These are phyloP conservation scores for Furcasterigmium furcatum DNA, from an alignment of 2,329 filamentous ascomycete genomes.

Conservation along the genomic window DNA sequence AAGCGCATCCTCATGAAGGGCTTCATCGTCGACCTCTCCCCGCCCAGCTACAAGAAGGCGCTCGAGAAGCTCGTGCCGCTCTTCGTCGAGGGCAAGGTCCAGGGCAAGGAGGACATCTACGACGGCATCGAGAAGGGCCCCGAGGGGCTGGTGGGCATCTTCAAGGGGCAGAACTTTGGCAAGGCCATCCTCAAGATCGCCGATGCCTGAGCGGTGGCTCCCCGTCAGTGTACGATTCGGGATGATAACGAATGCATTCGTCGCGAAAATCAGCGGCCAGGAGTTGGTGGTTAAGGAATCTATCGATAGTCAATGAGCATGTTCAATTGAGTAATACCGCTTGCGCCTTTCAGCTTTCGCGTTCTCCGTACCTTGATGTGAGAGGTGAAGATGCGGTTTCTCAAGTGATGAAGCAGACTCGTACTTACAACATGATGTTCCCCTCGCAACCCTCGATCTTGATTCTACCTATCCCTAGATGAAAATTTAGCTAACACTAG, in stretches of 20 bases:
- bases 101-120: slow-evolving; percentile 65
- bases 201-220: slow-evolving; percentile 5
- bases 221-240: background rate
- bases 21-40: slow-evolving; percentile 74
- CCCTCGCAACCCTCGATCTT: no score
- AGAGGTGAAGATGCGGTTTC: no score
- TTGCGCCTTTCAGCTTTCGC: no score
- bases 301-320: no score
- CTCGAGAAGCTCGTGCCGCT: slow-evolving; percentile 73
- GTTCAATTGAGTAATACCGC: no score
- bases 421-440: no score
- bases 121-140: slow-evolving; percentile 77
- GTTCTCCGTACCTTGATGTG: no score
- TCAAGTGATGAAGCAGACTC: no score
- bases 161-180: slow-evolving; percentile 78
- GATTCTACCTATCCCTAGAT: no score
- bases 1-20: slow-evolving; percentile 72
- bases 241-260: slow-evolving; percentile 6
- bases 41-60: slow-evolving; percentile 66
- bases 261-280: no score
- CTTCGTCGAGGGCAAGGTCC: slow-evolving; percentile 73
- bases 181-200: slow-evolving; percentile 72
- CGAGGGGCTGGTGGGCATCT: slow-evolving; percentile 71
- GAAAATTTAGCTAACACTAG: no score
- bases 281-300: no score